phyloP scores from a whole-genome alignment of 768 basidiomycete species.

The Russula griseocarnosa region DNA sequence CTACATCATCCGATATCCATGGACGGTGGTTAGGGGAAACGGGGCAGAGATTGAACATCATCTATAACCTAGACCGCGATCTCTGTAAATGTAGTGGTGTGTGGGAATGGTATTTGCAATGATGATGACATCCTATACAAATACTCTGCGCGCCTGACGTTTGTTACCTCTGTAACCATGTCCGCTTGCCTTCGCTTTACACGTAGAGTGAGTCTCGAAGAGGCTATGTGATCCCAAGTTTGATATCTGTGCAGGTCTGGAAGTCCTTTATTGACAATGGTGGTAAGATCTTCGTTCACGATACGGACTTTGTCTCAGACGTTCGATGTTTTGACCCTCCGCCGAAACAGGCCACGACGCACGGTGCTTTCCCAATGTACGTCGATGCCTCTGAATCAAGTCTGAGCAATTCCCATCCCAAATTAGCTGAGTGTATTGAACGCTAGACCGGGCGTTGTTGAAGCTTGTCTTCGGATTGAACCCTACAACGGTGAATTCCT shows the following conservation, averaged over 20 bases:
- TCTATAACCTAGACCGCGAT: conserved; percentile 23
- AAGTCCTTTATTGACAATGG: conserved; percentile 71
- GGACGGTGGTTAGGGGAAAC: conserved; percentile 77
- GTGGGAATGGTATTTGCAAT: conserved; percentile 15
- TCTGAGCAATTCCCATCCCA: conserved; percentile 1
- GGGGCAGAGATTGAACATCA: conserved; percentile 60
- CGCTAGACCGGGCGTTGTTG: conserved; percentile 68
- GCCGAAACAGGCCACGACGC: conserved; percentile 62
- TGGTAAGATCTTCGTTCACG: conserved; percentile 41
- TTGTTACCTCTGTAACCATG: conserved; percentile 38
- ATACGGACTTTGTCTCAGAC: neutral
- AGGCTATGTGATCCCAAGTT: neutral
- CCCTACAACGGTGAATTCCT: conserved; percentile 59
- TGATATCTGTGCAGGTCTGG: conserved; percentile 58
- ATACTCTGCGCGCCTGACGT: neutral
- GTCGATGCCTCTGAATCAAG: conserved; percentile 23
- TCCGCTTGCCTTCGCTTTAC: conserved; percentile 71
- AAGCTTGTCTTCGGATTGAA: conserved; percentile 68
- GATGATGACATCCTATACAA: conserved; percentile 8
- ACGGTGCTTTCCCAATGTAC: conserved; percentile 74
- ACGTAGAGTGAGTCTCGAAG: conserved; percentile 43
- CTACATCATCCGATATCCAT: conserved; percentile 57
- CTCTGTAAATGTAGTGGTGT: conserved; percentile 25
- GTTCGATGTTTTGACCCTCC: neutral
- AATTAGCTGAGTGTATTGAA: conserved; percentile 56